Percentiles rank a stretch among this genome's conserved stretches.
phyloP scores from a whole-genome alignment of 2,329 filamentous ascomycete species.

The Mycosphaerella sp. region DNA sequence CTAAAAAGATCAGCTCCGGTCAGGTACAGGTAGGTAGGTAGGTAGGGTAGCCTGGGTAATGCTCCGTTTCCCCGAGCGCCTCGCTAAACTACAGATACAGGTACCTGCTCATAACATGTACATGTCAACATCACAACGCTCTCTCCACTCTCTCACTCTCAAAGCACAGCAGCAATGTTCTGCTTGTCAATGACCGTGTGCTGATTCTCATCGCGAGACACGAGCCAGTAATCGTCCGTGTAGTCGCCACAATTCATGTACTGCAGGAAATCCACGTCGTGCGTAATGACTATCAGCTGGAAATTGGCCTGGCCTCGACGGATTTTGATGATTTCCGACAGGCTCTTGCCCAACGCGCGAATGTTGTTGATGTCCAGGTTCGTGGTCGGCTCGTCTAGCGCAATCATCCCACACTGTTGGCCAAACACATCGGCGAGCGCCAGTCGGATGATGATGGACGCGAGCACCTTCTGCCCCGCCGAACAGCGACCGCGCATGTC shows the following conservation, averaged over 20 bases:
- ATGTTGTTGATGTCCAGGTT: slow-evolving; percentile 97
- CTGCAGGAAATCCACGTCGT: slow-evolving; percentile 92
- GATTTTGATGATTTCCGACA: slow-evolving; percentile 79
- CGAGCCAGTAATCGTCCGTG: slow-evolving; percentile 83
- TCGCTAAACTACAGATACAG: not conserved
- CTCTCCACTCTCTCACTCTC: not conserved
- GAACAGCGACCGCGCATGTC: slow-evolving; percentile 98
- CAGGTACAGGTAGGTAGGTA: too few relatives aligned
- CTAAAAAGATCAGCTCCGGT: too few relatives aligned
- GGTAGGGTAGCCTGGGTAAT: too few relatives aligned
- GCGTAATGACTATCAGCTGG: slow-evolving; percentile 96
- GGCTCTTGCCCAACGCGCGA: slow-evolving; percentile 71
- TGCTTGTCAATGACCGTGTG: slow-evolving; percentile 75
- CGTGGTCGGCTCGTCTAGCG: slow-evolving; percentile 94
- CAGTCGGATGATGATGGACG: slow-evolving; percentile 93
- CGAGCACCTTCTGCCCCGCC: slow-evolving; percentile 92
- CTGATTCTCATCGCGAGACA: slow-evolving; percentile 74
- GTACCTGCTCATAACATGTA: too few relatives aligned
- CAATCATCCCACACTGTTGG: slow-evolving; percentile 90
- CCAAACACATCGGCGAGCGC: slow-evolving; percentile 96
- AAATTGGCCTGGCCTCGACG: slow-evolving; percentile 87
- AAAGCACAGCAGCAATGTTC: slow-evolving; percentile 33
- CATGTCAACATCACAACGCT: too few relatives aligned
- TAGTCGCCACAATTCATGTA: slow-evolving; percentile 94
- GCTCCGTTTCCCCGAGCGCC: slow-evolving; percentile 1